Evolutionary conservation across 495 filamentous ascomycete species (phyloP).

Genomic region (Hypoxylon perforatum): DNA sequence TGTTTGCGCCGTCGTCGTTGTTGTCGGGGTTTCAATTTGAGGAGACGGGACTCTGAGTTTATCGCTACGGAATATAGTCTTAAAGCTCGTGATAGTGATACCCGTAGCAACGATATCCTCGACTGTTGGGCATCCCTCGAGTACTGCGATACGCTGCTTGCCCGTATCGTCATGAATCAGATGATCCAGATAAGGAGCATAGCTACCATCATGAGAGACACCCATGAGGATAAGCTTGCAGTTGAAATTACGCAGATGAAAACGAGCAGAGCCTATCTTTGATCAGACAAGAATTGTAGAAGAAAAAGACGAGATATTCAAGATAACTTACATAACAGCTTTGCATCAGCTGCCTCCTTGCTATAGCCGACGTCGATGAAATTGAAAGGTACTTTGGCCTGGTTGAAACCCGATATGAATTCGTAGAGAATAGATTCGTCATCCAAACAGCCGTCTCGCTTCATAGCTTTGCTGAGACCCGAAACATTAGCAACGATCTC

Average conservation of each 20-base stretch:
- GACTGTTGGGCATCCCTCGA: slow-evolving; percentile 80
- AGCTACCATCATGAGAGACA: slow-evolving; percentile 79
- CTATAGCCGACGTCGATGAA: slow-evolving; percentile 79
- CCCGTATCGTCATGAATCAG: slow-evolving; percentile 63
- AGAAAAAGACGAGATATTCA: neutral
- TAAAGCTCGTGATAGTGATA: slow-evolving; percentile 69
- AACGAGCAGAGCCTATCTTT: slow-evolving; percentile 63
- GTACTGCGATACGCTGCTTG: slow-evolving; percentile 71
- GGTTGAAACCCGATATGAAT: slow-evolving; percentile 82
- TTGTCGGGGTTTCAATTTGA: slow-evolving; percentile 14
- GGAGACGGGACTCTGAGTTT: slow-evolving; percentile 54
- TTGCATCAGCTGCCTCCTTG: slow-evolving; percentile 76
- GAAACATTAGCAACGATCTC: slow-evolving; percentile 77
- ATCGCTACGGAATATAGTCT: slow-evolving; percentile 73
- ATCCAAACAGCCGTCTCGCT: slow-evolving; percentile 65
- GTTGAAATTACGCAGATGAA: slow-evolving; percentile 75
- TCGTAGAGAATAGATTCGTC: slow-evolving; percentile 66
- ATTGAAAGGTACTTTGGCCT: slow-evolving; percentile 74
- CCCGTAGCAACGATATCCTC: slow-evolving; percentile 68
- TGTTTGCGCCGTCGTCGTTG: slow-evolving; percentile 53
- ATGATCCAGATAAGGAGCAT: slow-evolving; percentile 75
- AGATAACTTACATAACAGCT: slow-evolving; percentile 74
- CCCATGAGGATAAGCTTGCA: slow-evolving; percentile 86
- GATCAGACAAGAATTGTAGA: slow-evolving; percentile 21
- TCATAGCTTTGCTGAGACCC: slow-evolving; percentile 70